Evolutionary conservation across 805 yeast species (phyloP).

Genomic region (Saccharomycopsis sp.): DNA sequence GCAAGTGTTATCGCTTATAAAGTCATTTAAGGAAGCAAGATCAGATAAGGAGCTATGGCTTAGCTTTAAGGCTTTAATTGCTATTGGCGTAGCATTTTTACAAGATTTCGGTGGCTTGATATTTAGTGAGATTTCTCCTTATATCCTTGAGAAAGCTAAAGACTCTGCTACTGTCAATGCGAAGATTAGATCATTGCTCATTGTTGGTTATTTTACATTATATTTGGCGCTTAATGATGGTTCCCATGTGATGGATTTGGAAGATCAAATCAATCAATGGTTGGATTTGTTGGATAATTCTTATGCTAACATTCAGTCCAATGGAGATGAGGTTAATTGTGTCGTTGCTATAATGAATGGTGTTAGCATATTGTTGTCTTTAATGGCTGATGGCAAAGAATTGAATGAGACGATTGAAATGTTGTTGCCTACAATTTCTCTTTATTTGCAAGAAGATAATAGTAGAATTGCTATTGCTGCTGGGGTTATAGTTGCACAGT

Average conservation of each 20-base stretch:
- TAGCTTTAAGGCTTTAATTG: slow-evolving; percentile 14
- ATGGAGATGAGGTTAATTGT: slow-evolving; percentile 1
- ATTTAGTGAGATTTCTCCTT: not conserved
- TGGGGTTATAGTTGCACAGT: slow-evolving; percentile 16
- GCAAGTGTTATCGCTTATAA: not conserved
- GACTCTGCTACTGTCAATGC: slow-evolving; percentile 7
- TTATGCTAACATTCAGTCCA: not conserved
- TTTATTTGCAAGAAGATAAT: slow-evolving; percentile 12
- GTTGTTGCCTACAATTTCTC: slow-evolving; percentile 8
- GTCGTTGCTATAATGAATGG: slow-evolving; percentile 14
- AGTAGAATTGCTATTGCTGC: slow-evolving; percentile 10
- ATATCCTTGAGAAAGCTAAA: not conserved
- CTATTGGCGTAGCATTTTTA: slow-evolving; percentile 2
- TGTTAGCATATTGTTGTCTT: slow-evolving; percentile 11
- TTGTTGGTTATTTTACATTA: slow-evolving; percentile 15
- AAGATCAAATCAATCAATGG: slow-evolving; percentile 9
- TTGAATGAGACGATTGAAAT: slow-evolving; percentile 15
- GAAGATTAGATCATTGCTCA: not conserved
- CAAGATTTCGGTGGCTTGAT: slow-evolving; percentile 3
- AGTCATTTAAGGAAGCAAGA: slow-evolving; percentile 3
- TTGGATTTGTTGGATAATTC: slow-evolving; percentile 6
- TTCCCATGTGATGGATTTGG: slow-evolving; percentile 6
- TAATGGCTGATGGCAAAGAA: slow-evolving; percentile 11
- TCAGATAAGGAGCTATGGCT: slow-evolving; percentile 11
- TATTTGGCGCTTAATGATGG: slow-evolving; percentile 15